Evolutionary conservation across 2,329 filamentous ascomycete species (phyloP).

Genomic region (Stromatinia cepivora): DNA sequence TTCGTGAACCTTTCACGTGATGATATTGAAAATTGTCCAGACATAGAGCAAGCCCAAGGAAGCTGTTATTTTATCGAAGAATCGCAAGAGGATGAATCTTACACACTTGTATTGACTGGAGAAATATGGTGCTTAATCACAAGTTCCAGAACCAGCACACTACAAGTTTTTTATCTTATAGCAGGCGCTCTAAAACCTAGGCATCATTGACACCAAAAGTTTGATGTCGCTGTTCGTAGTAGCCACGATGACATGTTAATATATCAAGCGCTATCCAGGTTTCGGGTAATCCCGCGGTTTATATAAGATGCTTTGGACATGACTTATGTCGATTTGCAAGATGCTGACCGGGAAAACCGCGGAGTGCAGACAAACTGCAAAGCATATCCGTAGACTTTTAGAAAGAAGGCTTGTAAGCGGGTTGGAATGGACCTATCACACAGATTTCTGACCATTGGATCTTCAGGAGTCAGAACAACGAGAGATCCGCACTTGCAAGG

Average conservation of each 20-base stretch:
- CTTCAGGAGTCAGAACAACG: too few species aligned
- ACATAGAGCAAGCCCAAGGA: not conserved
- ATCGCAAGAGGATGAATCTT: not conserved
- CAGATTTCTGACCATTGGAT: not conserved
- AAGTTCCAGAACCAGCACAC: not conserved
- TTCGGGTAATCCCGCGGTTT: not conserved
- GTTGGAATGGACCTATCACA: not conserved
- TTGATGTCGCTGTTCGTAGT: not conserved
- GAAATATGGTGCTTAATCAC: not conserved
- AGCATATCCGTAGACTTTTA: not conserved
- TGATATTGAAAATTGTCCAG: accelerated
- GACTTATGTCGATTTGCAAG: not conserved
- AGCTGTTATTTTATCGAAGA: not conserved
- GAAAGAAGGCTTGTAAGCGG: not conserved
- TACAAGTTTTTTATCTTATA: not conserved
- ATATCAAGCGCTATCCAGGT: not conserved
- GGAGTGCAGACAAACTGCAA: not conserved
- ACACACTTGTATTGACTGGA: not conserved
- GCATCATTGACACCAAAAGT: not conserved
- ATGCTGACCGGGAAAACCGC: not conserved
- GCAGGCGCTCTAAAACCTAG: not conserved
- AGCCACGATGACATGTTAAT: not conserved
- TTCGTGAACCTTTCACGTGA: accelerated
- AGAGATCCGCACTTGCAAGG: not conserved
- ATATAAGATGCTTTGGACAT: not conserved